phyloP scores from a whole-genome alignment of 306 rosid genomes.

The Inga laurina region DNA sequence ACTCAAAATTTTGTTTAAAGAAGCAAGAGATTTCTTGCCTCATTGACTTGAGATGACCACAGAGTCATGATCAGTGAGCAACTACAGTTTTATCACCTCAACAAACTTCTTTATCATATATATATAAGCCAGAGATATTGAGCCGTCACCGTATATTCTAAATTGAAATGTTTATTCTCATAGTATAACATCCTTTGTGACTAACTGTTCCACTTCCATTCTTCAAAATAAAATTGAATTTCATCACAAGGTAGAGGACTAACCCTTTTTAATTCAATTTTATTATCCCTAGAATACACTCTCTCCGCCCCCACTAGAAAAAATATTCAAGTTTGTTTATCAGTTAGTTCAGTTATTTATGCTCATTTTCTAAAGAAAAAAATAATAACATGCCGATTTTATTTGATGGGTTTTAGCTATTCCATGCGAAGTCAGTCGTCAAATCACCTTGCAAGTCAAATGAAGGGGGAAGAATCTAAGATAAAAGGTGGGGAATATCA shows the following conservation, averaged over 20 bases:
- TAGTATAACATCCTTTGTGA: background rate
- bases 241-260: background rate
- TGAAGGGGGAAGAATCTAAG: background rate
- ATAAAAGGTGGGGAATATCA: too few relatives aligned
- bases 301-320: background rate
- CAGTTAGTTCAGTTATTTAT: background rate
- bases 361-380: too few relatives aligned
- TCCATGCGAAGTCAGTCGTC: background rate
- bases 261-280: background rate
- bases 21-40: background rate
- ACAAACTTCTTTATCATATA: background rate
- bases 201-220: background rate
- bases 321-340: background rate
- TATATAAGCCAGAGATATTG: background rate
- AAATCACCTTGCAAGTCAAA: slow-evolving; percentile 5
- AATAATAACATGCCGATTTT: background rate
- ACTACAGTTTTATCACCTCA: slow-evolving; percentile 1
- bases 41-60: slow-evolving; percentile 4
- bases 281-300: background rate
- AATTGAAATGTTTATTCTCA: background rate
- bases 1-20: background rate
- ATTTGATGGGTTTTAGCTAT: background rate
- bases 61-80: background rate
- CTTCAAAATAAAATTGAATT: background rate
- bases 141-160: background rate